Evolutionary conservation across 2,329 filamentous ascomycete genomes (phyloP).

Genomic region (Ascochyta clinopodiicola): DNA sequence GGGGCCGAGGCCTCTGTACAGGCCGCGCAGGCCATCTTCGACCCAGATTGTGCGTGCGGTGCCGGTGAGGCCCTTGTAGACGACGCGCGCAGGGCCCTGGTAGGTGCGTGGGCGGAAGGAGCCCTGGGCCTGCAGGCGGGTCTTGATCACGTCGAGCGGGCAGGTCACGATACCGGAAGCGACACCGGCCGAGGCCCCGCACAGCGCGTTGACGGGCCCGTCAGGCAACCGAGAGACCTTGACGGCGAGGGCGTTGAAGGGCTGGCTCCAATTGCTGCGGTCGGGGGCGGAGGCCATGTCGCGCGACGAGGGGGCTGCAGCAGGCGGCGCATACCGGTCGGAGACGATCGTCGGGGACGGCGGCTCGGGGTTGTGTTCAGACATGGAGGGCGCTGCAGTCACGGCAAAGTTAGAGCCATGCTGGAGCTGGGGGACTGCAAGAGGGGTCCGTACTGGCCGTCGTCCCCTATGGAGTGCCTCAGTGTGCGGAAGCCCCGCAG

Average conservation of each 20-base stretch:
- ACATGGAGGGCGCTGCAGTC: slow-evolving; percentile 45
- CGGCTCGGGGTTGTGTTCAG: slow-evolving; percentile 43
- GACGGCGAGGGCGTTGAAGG: slow-evolving; percentile 47
- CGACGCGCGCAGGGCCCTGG: slow-evolving; percentile 56
- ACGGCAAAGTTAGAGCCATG: slow-evolving; percentile 29
- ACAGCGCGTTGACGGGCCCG: slow-evolving; percentile 75
- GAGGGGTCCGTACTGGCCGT: slow-evolving; percentile 44
- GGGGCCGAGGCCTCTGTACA: slow-evolving; percentile 92
- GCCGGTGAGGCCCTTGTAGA: slow-evolving; percentile 87
- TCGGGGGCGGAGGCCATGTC: slow-evolving; percentile 27
- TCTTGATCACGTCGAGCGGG: slow-evolving; percentile 98
- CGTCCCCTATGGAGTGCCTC: slow-evolving; percentile 48
- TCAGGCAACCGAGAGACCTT: slow-evolving; percentile 58
- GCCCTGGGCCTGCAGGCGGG: slow-evolving; percentile 94
- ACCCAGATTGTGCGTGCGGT: slow-evolving; percentile 85
- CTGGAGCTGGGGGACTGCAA: neutral
- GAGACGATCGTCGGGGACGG: slow-evolving; percentile 43
- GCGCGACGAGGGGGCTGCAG: slow-evolving; percentile 21
- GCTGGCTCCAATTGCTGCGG: slow-evolving; percentile 28
- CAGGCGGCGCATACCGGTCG: slow-evolving; percentile 44
- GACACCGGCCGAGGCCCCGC: slow-evolving; percentile 87
- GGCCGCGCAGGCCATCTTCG: slow-evolving; percentile 85
- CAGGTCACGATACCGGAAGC: slow-evolving; percentile 94
- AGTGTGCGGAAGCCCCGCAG: slow-evolving; percentile 53
- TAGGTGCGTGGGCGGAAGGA: slow-evolving; percentile 69